These are phyloP conservation scores for Malassezia vespertilionis DNA, from an alignment of 1,284 basidiomycete genomes.

Conservation along the genomic window DNA sequence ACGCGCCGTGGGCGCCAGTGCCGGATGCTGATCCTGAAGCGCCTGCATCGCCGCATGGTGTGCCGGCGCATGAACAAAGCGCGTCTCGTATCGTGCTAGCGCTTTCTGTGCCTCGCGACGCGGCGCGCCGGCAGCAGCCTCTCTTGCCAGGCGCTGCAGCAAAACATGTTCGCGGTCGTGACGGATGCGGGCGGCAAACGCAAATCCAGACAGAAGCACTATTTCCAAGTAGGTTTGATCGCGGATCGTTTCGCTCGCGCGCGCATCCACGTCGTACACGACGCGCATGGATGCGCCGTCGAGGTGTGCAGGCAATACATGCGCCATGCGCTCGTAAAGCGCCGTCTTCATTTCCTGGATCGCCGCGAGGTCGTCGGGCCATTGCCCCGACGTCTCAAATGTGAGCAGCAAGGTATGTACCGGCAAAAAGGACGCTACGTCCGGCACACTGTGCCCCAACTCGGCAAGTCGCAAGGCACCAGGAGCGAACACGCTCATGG, in stretches of 20 bases:
- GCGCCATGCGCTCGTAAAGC: constrained; percentile 51
- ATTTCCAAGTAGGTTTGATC: constrained; percentile 69
- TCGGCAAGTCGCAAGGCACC: constrained; percentile 52
- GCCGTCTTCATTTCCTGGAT: constrained; percentile 93
- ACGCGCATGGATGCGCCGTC: constrained; percentile 16
- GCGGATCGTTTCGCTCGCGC: constrained; percentile 50
- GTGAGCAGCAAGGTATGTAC: constrained; percentile 50
- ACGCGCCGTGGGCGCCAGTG: constrained; percentile 72
- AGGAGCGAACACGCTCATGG: constrained; percentile 65
- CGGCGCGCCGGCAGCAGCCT: constrained; percentile 34
- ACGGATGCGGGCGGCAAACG: constrained; percentile 71
- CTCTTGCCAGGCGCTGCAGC: constrained; percentile 59
- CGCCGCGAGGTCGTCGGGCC: constrained; percentile 87
- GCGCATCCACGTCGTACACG: constrained; percentile 50
- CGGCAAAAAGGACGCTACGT: constrained; percentile 48
- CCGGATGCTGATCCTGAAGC: constrained; percentile 66
- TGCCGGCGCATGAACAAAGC: constrained; percentile 66
- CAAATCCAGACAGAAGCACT: constrained; percentile 70
- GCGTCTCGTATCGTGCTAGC: constrained; percentile 57
- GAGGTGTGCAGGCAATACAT: constrained; percentile 25
- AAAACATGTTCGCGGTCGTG: constrained; percentile 75
- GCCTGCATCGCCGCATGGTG: constrained; percentile 77
- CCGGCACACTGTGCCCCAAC: constrained; percentile 40
- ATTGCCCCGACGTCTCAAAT: constrained; percentile 68
- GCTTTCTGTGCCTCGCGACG: constrained; percentile 58